Conservation (phyloP, 2,329 filamentous ascomycete species). For the Trichophyton verrucosum region DNA sequence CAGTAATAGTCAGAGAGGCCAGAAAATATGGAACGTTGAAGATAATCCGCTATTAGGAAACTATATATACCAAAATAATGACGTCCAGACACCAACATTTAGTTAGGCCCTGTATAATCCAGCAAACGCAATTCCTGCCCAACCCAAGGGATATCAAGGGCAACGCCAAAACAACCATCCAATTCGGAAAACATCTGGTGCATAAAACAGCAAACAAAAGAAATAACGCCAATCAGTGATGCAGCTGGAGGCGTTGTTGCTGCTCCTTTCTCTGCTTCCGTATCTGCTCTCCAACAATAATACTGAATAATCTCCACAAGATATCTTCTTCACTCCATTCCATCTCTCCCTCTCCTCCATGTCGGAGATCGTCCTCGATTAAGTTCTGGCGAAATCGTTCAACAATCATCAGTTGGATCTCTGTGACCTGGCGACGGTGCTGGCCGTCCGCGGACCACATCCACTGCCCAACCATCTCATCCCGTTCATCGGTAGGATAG, state of each 20-base stretch:
- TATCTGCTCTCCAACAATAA: conserved; percentile 37
- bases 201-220: background rate
- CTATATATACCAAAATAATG: background rate
- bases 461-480: conserved; percentile 31
- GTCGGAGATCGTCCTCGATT: conserved; percentile 23
- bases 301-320: conserved; percentile 33
- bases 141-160: background rate
- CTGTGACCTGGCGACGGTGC: conserved; percentile 30
- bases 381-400: conserved; percentile 30
- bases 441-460: conserved; percentile 32
- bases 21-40: background rate
- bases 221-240: background rate
- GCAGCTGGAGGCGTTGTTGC: background rate
- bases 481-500: conserved; percentile 23
- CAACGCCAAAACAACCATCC: background rate
- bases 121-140: background rate
- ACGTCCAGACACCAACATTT: background rate
- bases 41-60: background rate
- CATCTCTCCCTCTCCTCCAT: conserved; percentile 27
- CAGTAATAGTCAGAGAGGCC: background rate
- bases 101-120: background rate
- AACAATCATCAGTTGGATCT: conserved; percentile 32
- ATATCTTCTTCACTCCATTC: conserved; percentile 36
- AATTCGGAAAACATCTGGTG: background rate
- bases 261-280: conserved; percentile 26